Base-by-base conservation (phyloP, 371 early-diverging fungal genomes). In the Rhizopus stolonifer region DNA sequence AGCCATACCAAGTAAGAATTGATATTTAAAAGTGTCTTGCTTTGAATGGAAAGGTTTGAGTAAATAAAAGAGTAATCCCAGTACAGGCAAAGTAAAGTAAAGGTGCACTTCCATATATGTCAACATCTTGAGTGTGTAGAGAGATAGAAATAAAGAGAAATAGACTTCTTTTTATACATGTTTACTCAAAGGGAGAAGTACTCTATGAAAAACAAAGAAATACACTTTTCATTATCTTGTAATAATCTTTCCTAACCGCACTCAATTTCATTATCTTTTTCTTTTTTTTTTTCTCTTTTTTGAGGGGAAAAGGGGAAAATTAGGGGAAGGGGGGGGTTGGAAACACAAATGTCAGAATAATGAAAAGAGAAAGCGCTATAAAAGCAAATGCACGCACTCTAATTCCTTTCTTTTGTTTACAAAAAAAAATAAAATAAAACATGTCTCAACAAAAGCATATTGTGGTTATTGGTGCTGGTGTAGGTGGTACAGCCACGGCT, bases 51-150 rank as follows among this genome's bases (percentile, higher is more conserved):
- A 79, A 3, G 81, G 81, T 21, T 63, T 67, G 14, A 67, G 46
- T 11, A 78, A 17, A 15, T 64, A 46, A 45, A 56, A 43, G 8
- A 84, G 60, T 8, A 68, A 4, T 24, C 53, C 64, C 9, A 83
- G 58, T 1, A 75, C 64, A 0, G 86, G 86, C 11, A 85, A 19
- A 7, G 84, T 85, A 54, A 69, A 81, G 42, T 74, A 73, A 3
- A 80, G 54, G 48, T 85, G 86, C 23, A 85, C 76, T 60, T 78
- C 75, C 65, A 75, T 61, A 58, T 85, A 85, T 14, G 82, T 82
- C 23, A 83, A 48, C 66, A 77, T 65, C 31, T 29, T 29, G 4
- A 7, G 4, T 29, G 4, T 29, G 18, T 15, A 29, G 10, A 29
- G 10, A 29, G 10, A 29, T 7, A 29, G 10, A 29, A 29, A 29